Percentiles rank a stretch among this genome's conserved stretches.
These are phyloP conservation scores for Phaseolus coccineus DNA, from an alignment of 331 rosid species.

Conservation along the genomic window DNA sequence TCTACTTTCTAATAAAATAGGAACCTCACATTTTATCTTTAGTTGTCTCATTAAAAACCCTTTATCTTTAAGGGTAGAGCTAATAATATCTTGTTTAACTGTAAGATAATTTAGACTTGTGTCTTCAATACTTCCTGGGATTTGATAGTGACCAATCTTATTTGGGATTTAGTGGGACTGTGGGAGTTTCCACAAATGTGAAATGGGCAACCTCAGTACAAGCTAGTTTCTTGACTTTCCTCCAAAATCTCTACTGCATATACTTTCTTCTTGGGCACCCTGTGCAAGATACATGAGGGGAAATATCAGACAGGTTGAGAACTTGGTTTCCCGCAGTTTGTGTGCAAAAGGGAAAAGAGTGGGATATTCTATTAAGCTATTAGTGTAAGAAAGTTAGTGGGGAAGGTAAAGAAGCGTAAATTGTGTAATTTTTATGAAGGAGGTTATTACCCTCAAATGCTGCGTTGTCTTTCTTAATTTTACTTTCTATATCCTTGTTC, in stretches of 20 bases:
- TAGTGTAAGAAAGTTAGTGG: background rate
- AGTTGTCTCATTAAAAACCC: background rate
- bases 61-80: background rate
- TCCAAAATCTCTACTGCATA: background rate
- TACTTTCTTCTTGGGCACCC: background rate
- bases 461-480: slow-evolving; percentile 1
- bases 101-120: background rate
- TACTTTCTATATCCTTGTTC: slow-evolving; percentile 11
- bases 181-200: background rate
- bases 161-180: background rate
- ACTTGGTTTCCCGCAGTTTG: background rate
- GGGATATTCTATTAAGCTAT: background rate
- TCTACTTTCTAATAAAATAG: background rate
- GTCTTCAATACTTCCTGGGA: background rate
- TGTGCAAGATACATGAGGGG: background rate
- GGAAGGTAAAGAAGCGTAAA: background rate
- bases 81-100: background rate
- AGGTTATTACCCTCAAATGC: slow-evolving; percentile 16
- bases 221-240: background rate
- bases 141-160: slow-evolving; percentile 8
- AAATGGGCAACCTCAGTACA: background rate
- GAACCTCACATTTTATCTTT: background rate
- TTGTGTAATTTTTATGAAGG: background rate
- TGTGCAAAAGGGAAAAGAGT: background rate
- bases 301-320: slow-evolving; percentile 6